These are phyloP conservation scores for Paxillus ammoniavirescens DNA, from an alignment of 768 basidiomycete species.

Conservation along the genomic window DNA sequence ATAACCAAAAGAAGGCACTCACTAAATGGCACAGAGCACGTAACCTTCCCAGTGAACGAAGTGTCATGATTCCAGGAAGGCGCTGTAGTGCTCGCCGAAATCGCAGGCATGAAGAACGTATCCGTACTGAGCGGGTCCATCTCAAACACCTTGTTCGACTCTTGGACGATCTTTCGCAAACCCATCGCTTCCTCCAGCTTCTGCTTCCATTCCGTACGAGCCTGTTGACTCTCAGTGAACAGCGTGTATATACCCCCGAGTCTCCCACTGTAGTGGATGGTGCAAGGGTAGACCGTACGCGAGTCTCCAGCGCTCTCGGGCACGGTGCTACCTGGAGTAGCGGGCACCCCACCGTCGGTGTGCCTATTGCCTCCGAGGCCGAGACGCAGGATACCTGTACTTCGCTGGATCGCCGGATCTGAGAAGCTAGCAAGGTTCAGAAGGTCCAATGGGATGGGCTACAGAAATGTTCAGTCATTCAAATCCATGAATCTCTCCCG, in stretches of 20 bases:
- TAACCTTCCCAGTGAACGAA: slow-evolving; percentile 79
- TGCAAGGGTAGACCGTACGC: slow-evolving; percentile 82
- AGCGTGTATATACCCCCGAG: slow-evolving; percentile 84
- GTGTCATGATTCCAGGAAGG: slow-evolving; percentile 70
- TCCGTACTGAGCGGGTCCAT: slow-evolving; percentile 86
- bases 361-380: slow-evolving; percentile 43
- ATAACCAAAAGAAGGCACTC: slow-evolving; percentile 13
- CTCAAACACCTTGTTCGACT: slow-evolving; percentile 94
- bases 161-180: slow-evolving; percentile 81
- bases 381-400: slow-evolving; percentile 67
- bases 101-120: slow-evolving; percentile 78
- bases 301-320: slow-evolving; percentile 56
- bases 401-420: slow-evolving; percentile 75
- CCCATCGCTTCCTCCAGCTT: slow-evolving; percentile 88
- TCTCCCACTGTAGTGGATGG: slow-evolving; percentile 85
- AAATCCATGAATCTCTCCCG: neutral
- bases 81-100: slow-evolving; percentile 42
- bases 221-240: slow-evolving; percentile 78
- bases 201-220: slow-evolving; percentile 83
- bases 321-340: slow-evolving; percentile 25
- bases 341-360: slow-evolving; percentile 23
- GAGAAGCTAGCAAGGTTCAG: slow-evolving; percentile 82
- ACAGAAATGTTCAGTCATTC: slow-evolving; percentile 2
- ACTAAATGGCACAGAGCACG: slow-evolving; percentile 95
- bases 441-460: slow-evolving; percentile 94